These are phyloP conservation scores for Verticillium nonalfalfae DNA, from an alignment of 2,329 filamentous ascomycete genomes.

Conservation along the genomic window DNA sequence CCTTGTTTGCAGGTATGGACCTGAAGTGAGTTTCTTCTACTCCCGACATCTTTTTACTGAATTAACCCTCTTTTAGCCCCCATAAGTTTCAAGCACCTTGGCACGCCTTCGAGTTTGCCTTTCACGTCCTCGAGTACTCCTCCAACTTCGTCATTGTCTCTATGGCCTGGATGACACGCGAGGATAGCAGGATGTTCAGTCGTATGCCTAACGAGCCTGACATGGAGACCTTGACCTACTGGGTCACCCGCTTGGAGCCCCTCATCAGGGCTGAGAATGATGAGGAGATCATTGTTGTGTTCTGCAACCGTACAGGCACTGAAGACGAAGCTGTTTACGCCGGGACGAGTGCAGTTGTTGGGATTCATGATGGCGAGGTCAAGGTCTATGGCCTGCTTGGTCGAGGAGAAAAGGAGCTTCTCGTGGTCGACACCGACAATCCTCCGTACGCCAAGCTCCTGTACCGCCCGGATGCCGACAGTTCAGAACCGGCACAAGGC, in stretches of 20 bases:
- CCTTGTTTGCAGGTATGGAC: conserved; percentile 37
- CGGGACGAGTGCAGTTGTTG: conserved; percentile 66
- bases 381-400: conserved; percentile 65
- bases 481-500: not conserved
- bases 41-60: not conserved
- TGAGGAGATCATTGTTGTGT: conserved; percentile 60
- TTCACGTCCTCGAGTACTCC: conserved; percentile 47
- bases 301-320: conserved; percentile 63
- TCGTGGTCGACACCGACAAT: conserved; percentile 58
- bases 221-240: conserved; percentile 68
- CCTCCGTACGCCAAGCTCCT: conserved; percentile 36
- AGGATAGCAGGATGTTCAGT: conserved; percentile 38
- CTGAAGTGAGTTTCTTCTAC: conserved; percentile 50
- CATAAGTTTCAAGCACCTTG: conserved; percentile 32
- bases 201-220: conserved; percentile 54
- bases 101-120: conserved; percentile 36
- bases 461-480: not conserved
- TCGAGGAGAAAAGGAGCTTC: conserved; percentile 60
- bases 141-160: conserved; percentile 62
- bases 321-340: conserved; percentile 65
- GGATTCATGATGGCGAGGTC: conserved; percentile 58
- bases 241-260: conserved; percentile 66
- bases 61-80: conserved; percentile 15
- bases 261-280: conserved; percentile 43
- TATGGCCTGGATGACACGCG: conserved; percentile 72